Evolutionary conservation across 2,329 filamentous ascomycete species (phyloP).

Genomic region (Trichoderma gracile): DNA sequence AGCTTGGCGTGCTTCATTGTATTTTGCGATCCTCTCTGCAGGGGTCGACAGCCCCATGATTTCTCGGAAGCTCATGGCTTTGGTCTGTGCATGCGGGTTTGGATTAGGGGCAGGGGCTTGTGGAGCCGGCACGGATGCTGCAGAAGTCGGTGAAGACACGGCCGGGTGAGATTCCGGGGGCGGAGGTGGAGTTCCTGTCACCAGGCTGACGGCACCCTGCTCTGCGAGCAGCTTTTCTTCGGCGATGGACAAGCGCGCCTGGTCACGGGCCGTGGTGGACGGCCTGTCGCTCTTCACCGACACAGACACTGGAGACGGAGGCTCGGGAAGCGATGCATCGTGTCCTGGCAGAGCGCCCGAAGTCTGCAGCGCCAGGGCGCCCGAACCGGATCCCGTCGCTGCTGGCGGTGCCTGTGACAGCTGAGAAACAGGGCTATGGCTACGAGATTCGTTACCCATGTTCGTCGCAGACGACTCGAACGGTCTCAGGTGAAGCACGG

Average conservation of each 20-base stretch:
- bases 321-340: constrained; percentile 38
- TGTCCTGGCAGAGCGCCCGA: constrained; percentile 31
- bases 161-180: constrained; percentile 45
- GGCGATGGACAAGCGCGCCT: constrained; percentile 42
- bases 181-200: constrained; percentile 42
- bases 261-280: constrained; percentile 30
- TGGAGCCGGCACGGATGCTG: constrained; percentile 22
- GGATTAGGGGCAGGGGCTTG: constrained; percentile 19
- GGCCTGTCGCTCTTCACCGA: constrained; percentile 36
- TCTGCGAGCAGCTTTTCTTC: constrained; percentile 47
- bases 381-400: constrained; percentile 23
- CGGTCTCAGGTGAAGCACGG: constrained; percentile 5
- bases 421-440: constrained; percentile 25
- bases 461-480: constrained; percentile 27
- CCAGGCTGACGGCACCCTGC: constrained; percentile 38
- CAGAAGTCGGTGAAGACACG: constrained; percentile 29
- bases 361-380: constrained; percentile 31
- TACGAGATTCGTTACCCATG: constrained; percentile 24
- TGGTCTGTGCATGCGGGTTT: constrained; percentile 27
- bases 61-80: constrained; percentile 66
- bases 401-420: constrained; percentile 4
- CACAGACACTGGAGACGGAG: constrained; percentile 48
- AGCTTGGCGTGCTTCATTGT: constrained; percentile 68
- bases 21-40: constrained; percentile 70
- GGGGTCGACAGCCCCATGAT: constrained; percentile 70